Base-by-base conservation (phyloP, 805 yeast genomes). In the Cyberlindnera suaveolens region DNA sequence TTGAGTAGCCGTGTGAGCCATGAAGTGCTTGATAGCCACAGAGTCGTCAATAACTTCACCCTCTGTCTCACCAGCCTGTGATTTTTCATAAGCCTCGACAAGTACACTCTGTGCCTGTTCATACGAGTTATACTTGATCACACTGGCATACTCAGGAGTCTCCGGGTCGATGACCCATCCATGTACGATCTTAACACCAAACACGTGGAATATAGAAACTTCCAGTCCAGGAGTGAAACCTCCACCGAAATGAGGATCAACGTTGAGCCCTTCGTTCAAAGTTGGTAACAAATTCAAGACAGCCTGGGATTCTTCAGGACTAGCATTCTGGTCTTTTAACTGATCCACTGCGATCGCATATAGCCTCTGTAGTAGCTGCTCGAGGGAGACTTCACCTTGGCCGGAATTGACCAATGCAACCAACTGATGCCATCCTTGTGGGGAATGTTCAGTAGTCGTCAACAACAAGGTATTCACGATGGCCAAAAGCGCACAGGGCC, bases 401-500 rank as follows among this genome's bases (percentile, higher is more conserved):
- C 58, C 56, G 13, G 36, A 11, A 34, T 58, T 52, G 3, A 68
- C 66, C 16, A 65, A 51, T 3, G 57, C 57, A 3, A 62, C 59
- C 35, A 70, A 45, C 10, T 54, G 1, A 54, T 54, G 35, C 10
- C 31, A 26, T 31, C 53, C 60, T 9, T 49, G 43, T 19, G 53
- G 46, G n/a, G 54, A 46, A 3, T 47, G 45, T 14, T 45, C 54
- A 7, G 57, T 53, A 13, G 71, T 71, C 3, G 78, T 65, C 16
- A 89, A 61, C 6, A 87, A 58, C 14, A 90, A 59, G 0, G 87
- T 75, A 58, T 90, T 90, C 39, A 78, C 72, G 34, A 90, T 64
- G 0, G 96, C 90, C 13, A 90, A 72, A 32, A 90, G 62, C 2
- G 96, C 95, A 58, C 96, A 89, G 0, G 96, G 96, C 0, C 96